These are phyloP conservation scores for Clonostachys rhizophaga DNA, from an alignment of 2,329 filamentous ascomycete genomes.

Conservation along the genomic window DNA sequence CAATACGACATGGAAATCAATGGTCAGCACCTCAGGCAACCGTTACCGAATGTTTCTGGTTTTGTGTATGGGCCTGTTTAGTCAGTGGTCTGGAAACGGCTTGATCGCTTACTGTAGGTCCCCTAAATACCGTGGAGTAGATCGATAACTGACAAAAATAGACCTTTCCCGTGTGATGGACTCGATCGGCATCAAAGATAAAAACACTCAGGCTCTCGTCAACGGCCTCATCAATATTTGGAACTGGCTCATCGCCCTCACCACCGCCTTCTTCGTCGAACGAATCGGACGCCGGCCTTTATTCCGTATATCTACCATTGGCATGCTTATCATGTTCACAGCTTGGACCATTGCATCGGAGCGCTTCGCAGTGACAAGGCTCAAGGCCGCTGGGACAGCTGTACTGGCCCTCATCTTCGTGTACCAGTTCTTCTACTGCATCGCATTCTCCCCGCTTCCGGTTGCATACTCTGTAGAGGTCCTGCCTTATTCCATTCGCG, in stretches of 20 bases:
- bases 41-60: constrained; percentile 29
- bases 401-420: constrained; percentile 28
- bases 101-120: constrained; percentile 18
- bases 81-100: constrained; percentile 28
- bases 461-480: constrained; percentile 45
- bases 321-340: constrained; percentile 23
- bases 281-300: constrained; percentile 19
- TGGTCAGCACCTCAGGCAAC: constrained; percentile 20
- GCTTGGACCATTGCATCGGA: constrained; percentile 26
- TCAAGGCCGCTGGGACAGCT: constrained; percentile 17
- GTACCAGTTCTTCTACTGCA: constrained; percentile 41
- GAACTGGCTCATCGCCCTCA: constrained; percentile 16
- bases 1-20: constrained; percentile 17
- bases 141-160: constrained; percentile 13
- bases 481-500: constrained; percentile 45
- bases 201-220: constrained; percentile 15
- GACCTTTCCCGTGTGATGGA: constrained; percentile 10
- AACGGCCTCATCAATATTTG: constrained; percentile 20
- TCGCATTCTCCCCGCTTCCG: constrained; percentile 49
- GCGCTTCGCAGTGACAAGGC: constrained; percentile 17
- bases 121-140: constrained; percentile 9
- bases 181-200: constrained; percentile 12
- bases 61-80: constrained; percentile 36
- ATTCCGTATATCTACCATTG: constrained; percentile 19
- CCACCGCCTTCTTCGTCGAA: constrained; percentile 17